A percentile compares a stretch with the other conserved stretches of the same genome.
Conservation (phyloP, 2,329 filamentous ascomycete genomes). For the Colletotrichum kahawae region DNA sequence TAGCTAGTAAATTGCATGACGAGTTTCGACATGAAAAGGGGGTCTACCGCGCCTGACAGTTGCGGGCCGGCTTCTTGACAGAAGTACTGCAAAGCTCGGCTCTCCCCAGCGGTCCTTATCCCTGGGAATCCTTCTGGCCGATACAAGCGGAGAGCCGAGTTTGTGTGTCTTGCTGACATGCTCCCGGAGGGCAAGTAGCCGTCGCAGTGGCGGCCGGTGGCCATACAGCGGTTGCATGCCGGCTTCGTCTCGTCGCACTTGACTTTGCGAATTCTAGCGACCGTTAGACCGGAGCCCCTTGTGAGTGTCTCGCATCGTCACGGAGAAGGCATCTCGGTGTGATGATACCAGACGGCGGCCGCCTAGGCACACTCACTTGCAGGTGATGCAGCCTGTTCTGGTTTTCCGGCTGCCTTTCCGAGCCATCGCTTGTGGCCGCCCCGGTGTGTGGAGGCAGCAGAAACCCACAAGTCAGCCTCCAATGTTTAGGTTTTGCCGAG, state of each 20-base stretch:
- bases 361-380: slow-evolving; percentile 48
- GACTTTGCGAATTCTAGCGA: slow-evolving; percentile 53
- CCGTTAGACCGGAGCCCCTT: neutral
- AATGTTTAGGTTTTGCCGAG: neutral
- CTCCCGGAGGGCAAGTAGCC: slow-evolving; percentile 46
- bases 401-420: slow-evolving; percentile 50
- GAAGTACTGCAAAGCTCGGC: slow-evolving; percentile 10
- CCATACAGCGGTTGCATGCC: slow-evolving; percentile 55
- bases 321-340: neutral
- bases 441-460: neutral
- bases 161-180: neutral
- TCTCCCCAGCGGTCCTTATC: neutral
- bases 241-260: slow-evolving; percentile 63
- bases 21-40: slow-evolving; percentile 46
- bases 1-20: slow-evolving; percentile 49
- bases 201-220: slow-evolving; percentile 60
- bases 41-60: slow-evolving; percentile 1
- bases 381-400: slow-evolving; percentile 57
- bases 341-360: neutral
- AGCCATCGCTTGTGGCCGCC: neutral
- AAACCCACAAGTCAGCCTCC: neutral
- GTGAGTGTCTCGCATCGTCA: neutral
- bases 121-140: neutral
- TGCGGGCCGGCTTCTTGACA: neutral
- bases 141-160: neutral